Base-by-base conservation (phyloP, 2,329 filamentous ascomycete species). In the Sporothrix phasma region DNA sequence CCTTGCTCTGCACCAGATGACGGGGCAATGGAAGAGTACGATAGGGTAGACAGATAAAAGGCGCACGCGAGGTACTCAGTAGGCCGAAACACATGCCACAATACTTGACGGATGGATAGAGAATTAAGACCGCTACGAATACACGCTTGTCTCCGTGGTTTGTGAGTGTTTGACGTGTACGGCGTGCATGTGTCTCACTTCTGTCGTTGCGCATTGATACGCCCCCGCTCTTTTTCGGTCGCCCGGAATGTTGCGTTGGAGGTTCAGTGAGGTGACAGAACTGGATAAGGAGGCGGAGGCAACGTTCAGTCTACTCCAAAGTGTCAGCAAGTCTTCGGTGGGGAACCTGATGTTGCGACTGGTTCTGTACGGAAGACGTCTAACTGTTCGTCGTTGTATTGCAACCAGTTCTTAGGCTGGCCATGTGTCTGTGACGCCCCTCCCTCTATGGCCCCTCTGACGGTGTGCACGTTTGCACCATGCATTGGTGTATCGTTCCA, bases 171-270 rank as follows among this genome's bases (percentile, higher is more conserved):
- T 51, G 13, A 15, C 3, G 22, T 11, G 4, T 34, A 24, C n/a
- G n/a, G n/a, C n/a, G n/a, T n/a, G n/a, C n/a, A n/a, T n/a, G 13
- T 10, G 8, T 10, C 31, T 39, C 7, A 34, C 47, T 3, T 31
- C 7, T 51, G 45, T 17, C 17, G 22, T 43, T 39, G 46, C 37
- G 37, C 47, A 43, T 26, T 41, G 24, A 37, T 31, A 29, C 60
- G 29, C 22, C 46, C 46, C 60, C 47, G 31, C 29, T 45, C 31
- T 45, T 29, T 34, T 62, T 62, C 61, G 61, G 61, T 43, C 61
- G 37, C 61, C 47, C 61, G 61, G 61, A 54, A 62, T 45, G 61
- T 19, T 45, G 61, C 47, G 8, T 54, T 54, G 26, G 37, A 45
- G 54, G 54, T 15, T 6, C 54, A 58, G 37, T n/a, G 54, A 29